These are phyloP conservation scores for Takakia lepidozioides DNA, from an alignment of 225 moss, liverwort and hornwort genomes.

Conservation along the genomic window DNA sequence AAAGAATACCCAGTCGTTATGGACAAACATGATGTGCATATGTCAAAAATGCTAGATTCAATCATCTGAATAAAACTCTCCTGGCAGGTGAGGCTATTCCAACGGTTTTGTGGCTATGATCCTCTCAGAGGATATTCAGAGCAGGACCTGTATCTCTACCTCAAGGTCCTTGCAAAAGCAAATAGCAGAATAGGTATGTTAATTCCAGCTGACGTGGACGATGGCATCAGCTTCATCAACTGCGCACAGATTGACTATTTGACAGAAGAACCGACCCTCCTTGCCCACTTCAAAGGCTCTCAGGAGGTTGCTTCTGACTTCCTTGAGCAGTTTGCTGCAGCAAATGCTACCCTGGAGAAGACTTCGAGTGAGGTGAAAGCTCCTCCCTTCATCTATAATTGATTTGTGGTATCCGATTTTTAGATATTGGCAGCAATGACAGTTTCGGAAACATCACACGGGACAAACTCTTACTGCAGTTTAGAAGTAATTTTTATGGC, in stretches of 20 bases:
- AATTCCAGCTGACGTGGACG: conserved; percentile 75
- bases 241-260: conserved; percentile 64
- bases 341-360: conserved; percentile 62
- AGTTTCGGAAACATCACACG: too few relatives aligned
- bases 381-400: too few relatives aligned
- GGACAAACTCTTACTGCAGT: too few relatives aligned
- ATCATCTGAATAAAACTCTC: too few relatives aligned
- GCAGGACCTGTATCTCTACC: conserved; percentile 80
- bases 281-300: conserved; percentile 47
- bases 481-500: too few relatives aligned
- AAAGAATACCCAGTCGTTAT: too few relatives aligned
- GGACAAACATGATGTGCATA: too few relatives aligned
- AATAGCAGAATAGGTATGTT: conserved; percentile 55
- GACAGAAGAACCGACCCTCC: conserved; percentile 66
- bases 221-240: conserved; percentile 74
- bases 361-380: conserved; percentile 66
- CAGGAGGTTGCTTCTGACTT: conserved; percentile 57
- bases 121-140: conserved; percentile 75
- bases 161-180: conserved; percentile 62
- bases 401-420: too few relatives aligned
- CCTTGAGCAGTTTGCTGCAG: conserved; percentile 55
- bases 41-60: too few relatives aligned
- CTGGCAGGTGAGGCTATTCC: conserved; percentile 53
- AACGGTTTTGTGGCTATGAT: conserved; percentile 88
- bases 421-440: too few relatives aligned